These are phyloP conservation scores for Chalaropsis ovoidea DNA, from an alignment of 2,329 filamentous ascomycete species.

Conservation along the genomic window DNA sequence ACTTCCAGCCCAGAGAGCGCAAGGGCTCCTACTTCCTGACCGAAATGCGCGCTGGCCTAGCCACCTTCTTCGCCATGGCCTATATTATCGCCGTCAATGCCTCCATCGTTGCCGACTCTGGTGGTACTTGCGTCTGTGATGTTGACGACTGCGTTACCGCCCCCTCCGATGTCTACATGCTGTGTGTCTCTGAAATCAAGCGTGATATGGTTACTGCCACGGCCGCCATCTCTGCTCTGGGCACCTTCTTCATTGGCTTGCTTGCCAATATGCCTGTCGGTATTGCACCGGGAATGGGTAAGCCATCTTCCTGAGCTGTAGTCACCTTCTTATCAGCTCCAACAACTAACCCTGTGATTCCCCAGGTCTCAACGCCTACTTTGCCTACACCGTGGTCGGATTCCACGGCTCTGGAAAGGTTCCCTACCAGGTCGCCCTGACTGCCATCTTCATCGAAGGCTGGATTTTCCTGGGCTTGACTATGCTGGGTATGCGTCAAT, in stretches of 20 bases:
- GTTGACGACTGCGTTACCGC: conserved; percentile 23
- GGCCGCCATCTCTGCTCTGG: conserved; percentile 67
- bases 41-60: conserved; percentile 71
- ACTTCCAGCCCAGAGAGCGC: conserved; percentile 52
- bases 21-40: conserved; percentile 71
- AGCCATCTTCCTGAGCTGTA: conserved; percentile 21
- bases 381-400: conserved; percentile 67
- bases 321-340: too few species aligned
- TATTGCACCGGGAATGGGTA: conserved; percentile 37
- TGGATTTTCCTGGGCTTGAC: conserved; percentile 75
- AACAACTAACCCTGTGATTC: conserved; percentile 20
- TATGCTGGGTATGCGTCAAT: conserved; percentile 71
- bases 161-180: conserved; percentile 41
- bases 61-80: conserved; percentile 61
- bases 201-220: conserved; percentile 77
- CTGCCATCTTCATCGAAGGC: conserved; percentile 80
- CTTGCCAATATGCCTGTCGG: conserved; percentile 59
- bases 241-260: conserved; percentile 74
- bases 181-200: conserved; percentile 56
- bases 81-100: conserved; percentile 47
- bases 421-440: conserved; percentile 65
- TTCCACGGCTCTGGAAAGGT: conserved; percentile 63
- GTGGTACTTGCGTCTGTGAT: conserved; percentile 64
- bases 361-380: conserved; percentile 67
- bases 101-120: conserved; percentile 50